Evolutionary conservation across 306 rosid species (phyloP).

Genomic region (Mimosa bimucronata): DNA sequence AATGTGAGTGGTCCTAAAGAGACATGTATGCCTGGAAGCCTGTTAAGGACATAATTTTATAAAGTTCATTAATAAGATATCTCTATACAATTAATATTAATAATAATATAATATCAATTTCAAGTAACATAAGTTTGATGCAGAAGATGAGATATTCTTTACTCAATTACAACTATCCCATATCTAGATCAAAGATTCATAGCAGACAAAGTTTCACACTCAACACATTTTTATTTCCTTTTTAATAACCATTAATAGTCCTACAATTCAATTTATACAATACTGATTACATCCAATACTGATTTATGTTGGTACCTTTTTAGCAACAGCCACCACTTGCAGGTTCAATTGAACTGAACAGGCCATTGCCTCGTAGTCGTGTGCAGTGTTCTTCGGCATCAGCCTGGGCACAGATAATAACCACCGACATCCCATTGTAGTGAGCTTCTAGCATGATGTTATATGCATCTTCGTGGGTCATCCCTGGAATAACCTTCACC

Average conservation of each 20-base stretch:
- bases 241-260: constrained; percentile 33
- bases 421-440: constrained; percentile 80
- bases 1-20: no score
- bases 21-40: no score
- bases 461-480: constrained; percentile 87
- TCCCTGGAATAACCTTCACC: constrained; percentile 94
- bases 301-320: constrained; percentile 15
- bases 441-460: constrained; percentile 96
- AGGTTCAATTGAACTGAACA: constrained; percentile 87
- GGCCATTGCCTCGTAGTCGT: constrained; percentile 90
- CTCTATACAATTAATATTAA: background rate
- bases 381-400: constrained; percentile 95
- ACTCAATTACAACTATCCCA: constrained; percentile 45
- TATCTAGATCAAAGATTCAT: constrained; percentile 28
- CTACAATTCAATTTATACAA: constrained; percentile 11
- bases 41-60: background rate
- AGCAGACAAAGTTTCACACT: constrained; percentile 33
- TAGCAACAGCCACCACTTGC: constrained; percentile 70
- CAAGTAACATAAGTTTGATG: background rate
- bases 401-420: constrained; percentile 81
- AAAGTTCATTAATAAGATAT: background rate
- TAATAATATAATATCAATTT: no score
- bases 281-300: constrained; percentile 1
- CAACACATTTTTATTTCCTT: constrained; percentile 1
- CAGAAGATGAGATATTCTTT: constrained; percentile 40